A percentile compares a stretch with the other conserved stretches of the same genome.
Evolutionary conservation across 169 alveolate species (phyloP).

Genomic region (Cryptosporidium meleagridis): DNA sequence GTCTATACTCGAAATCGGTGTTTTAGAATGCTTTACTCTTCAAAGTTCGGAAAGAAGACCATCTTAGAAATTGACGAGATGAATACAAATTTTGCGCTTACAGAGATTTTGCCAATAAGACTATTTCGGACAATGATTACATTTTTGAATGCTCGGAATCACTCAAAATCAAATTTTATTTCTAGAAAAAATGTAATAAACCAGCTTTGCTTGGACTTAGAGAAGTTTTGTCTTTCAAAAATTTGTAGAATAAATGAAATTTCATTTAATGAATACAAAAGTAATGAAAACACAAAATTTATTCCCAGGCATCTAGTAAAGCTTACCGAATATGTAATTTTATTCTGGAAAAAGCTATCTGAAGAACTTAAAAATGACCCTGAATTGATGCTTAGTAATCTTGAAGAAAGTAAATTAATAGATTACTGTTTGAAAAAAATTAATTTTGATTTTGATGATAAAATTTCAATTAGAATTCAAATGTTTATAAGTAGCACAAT

Average conservation of each 20-base stretch:
- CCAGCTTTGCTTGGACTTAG: not conserved
- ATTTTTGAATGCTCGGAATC: conserved; percentile 5
- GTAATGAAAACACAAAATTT: not conserved
- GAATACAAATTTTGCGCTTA: not conserved
- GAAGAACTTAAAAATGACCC: not conserved
- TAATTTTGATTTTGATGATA: not conserved
- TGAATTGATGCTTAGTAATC: not conserved
- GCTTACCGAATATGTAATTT: conserved; percentile 15
- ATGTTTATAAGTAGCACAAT: not conserved
- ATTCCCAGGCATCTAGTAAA: conserved; percentile 44
- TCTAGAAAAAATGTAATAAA: not conserved
- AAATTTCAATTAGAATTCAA: not conserved
- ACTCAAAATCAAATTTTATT: not conserved
- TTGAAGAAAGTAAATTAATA: not conserved
- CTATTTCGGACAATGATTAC: conserved; percentile 64
- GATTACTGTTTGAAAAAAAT: conserved; percentile 34
- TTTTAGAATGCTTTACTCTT: conserved; percentile 73
- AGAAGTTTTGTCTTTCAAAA: not conserved
- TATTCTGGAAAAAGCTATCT: conserved; percentile 33
- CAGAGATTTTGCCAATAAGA: conserved; percentile 17
- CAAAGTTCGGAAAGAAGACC: conserved; percentile 55
- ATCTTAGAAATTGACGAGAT: conserved; percentile 40
- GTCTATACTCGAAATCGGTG: conserved; percentile 77
- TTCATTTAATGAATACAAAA: not conserved
- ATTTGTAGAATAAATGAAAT: not conserved